phyloP scores from a whole-genome alignment of 1,139 yeast species.

The Citeromyces siamensis region DNA sequence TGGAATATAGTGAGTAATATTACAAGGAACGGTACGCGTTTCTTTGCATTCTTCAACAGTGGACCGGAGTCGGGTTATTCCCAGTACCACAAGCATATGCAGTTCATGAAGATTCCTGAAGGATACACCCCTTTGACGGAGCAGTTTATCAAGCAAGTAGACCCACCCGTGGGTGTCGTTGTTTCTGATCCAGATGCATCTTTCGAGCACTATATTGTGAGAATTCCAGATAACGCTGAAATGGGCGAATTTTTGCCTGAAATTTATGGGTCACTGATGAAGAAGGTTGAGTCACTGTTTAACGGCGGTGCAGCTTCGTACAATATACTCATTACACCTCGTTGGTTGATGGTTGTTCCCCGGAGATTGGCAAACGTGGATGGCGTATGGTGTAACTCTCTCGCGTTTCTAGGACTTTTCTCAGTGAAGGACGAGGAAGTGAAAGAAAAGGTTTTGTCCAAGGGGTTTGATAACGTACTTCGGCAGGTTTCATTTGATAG shows the following conservation, averaged over 20 bases:
- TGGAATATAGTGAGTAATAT: conserved; percentile 35
- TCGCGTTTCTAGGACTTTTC: conserved; percentile 71
- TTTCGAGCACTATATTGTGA: conserved; percentile 72
- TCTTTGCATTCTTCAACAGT: conserved; percentile 78
- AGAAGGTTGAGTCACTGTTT: conserved; percentile 54
- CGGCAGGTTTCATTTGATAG: neutral
- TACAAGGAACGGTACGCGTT: conserved; percentile 24
- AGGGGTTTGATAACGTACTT: neutral
- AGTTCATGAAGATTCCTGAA: conserved; percentile 62
- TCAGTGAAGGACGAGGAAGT: conserved; percentile 60
- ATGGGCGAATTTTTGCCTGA: conserved; percentile 44
- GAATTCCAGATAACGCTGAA: conserved; percentile 23
- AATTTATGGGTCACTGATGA: conserved; percentile 58
- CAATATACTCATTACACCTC: conserved; percentile 69
- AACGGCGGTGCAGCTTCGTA: conserved; percentile 38
- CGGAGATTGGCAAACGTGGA: conserved; percentile 32
- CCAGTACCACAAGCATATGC: conserved; percentile 86
- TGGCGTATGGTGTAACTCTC: conserved; percentile 55
- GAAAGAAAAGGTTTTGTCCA: neutral
- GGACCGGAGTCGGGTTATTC: conserved; percentile 89
- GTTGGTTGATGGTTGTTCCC: conserved; percentile 83
- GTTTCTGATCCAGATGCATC: conserved; percentile 39
- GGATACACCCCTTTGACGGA: conserved; percentile 49
- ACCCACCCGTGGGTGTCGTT: conserved; percentile 25
- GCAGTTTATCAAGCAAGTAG: neutral